These are phyloP conservation scores for Ceratocystis diversiconidia DNA, from an alignment of 2,329 filamentous ascomycete genomes.

Conservation along the genomic window DNA sequence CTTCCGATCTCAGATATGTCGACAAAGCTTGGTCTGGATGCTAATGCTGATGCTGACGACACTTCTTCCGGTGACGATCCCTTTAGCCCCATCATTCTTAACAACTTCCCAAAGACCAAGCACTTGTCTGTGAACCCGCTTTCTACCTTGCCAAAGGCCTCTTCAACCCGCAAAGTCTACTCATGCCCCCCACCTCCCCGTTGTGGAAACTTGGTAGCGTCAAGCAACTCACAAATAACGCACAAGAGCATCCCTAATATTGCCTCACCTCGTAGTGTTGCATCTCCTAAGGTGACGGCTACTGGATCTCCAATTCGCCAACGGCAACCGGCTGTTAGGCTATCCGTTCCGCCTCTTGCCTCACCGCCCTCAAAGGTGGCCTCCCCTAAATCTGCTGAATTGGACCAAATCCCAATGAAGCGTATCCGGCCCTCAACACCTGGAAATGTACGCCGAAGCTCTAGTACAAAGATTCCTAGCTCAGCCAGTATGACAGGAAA, in stretches of 20 bases:
- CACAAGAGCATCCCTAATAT: not conserved
- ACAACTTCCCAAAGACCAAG: conserved; percentile 16
- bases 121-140: conserved; percentile 12
- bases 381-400: not conserved
- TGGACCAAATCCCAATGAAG: conserved; percentile 1
- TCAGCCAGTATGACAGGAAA: not conserved
- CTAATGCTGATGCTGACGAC: not conserved
- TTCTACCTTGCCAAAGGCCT: not conserved
- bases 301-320: conserved; percentile 12
- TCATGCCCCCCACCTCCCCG: conserved; percentile 15
- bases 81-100: conserved; percentile 7
- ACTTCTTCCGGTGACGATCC: conserved; percentile 6
- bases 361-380: not conserved
- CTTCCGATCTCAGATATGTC: conserved; percentile 11
- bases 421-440: conserved; percentile 3
- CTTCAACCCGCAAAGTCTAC: conserved; percentile 8
- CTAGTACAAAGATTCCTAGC: not conserved
- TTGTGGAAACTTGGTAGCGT: not conserved
- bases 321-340: not conserved
- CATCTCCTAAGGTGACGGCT: not conserved
- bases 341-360: conserved; percentile 3
- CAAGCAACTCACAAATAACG: not conserved
- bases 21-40: conserved; percentile 8
- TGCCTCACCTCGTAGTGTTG: not conserved
- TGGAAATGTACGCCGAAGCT: not conserved